Conservation (phyloP, 139 green algal species). For the Deuterostichococcus epilithicus region DNA sequence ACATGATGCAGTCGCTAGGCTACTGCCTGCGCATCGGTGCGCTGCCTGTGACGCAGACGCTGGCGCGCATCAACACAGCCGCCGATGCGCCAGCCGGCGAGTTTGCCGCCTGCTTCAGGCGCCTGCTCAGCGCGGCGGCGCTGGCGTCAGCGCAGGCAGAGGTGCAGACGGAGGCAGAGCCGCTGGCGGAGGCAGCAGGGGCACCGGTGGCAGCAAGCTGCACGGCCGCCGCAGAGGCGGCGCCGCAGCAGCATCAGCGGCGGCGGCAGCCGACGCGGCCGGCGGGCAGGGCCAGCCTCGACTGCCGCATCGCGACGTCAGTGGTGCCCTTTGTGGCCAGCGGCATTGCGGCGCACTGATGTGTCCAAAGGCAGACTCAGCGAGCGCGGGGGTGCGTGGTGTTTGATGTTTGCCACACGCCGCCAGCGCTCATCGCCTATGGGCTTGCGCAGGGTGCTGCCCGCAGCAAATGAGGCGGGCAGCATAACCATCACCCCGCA, state of each 20-base stretch:
- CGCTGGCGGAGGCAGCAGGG: no score
- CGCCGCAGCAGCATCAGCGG: background rate
- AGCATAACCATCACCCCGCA: no score
- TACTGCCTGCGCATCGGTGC: slow-evolving; percentile 44
- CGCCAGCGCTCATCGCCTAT: no score
- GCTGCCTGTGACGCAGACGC: background rate
- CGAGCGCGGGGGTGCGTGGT: no score
- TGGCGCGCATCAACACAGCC: background rate
- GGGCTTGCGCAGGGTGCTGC: no score
- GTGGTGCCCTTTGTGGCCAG: background rate
- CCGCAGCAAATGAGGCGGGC: no score
- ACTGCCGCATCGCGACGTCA: background rate
- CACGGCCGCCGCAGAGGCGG: no score
- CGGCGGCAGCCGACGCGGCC: no score
- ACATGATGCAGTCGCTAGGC: slow-evolving; percentile 66
- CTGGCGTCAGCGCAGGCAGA: background rate
- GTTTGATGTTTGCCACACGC: no score
- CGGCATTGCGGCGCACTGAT: background rate
- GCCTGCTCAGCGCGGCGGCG: background rate
- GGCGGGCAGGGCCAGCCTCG: background rate
- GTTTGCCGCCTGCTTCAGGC: background rate
- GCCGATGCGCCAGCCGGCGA: background rate
- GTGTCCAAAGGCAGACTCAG: no score
- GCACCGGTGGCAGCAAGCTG: background rate
- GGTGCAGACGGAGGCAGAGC: no score